Evolutionary conservation across 2,329 filamentous ascomycete genomes (phyloP), one percentile per base, ranked within the genome.

Genomic region (Xylaria hypoxylon): DNA sequence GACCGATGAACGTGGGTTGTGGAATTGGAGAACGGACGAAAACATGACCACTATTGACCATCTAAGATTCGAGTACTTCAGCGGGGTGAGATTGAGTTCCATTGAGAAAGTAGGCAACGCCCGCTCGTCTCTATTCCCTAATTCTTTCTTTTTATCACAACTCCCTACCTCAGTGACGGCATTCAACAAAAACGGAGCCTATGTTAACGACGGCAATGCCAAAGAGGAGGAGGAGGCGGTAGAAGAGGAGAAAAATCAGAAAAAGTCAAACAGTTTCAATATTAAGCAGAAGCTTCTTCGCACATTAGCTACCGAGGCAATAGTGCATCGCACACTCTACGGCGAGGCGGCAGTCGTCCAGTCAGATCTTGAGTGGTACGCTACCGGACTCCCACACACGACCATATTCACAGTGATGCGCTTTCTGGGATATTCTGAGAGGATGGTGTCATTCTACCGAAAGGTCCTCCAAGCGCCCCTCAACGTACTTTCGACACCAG

Each of bases 381-480:
- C 75, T 1, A 81, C 80, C 1, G 75, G 79, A 0, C 73, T 85
- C 1, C 76, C 83, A 1, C 83, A 85, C 70, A 78, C 76, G 33
- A 83, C 82, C 10, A 77, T 82, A 4, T 77, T 81, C 38, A 72
- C 78, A 1, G 74, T 83, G 0, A 78, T 85, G 68, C 73, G 77
- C 3, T 84, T 82, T 64, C 74, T 84, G 31, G 82, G 83, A 2
- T 80, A 84, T 17, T 78, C 79, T 2, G 70, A 77, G 5, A 76
- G 77, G 48, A 83, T 81, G 79, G 76, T 78, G 22, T 67, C 67
- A 0, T 85, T 85, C 72, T 84, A 84, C 71, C 76, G 75, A 45
- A 81, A 79, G 40, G 83, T 82, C 57, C 72, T 85, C 6, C 75
- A 81, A 53, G 79, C 83, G 5, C 83, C 83, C 0, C 70, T 85